These are phyloP conservation scores for Leishmania lainsoni DNA, from an alignment of 208 protist species.

Conservation along the genomic window DNA sequence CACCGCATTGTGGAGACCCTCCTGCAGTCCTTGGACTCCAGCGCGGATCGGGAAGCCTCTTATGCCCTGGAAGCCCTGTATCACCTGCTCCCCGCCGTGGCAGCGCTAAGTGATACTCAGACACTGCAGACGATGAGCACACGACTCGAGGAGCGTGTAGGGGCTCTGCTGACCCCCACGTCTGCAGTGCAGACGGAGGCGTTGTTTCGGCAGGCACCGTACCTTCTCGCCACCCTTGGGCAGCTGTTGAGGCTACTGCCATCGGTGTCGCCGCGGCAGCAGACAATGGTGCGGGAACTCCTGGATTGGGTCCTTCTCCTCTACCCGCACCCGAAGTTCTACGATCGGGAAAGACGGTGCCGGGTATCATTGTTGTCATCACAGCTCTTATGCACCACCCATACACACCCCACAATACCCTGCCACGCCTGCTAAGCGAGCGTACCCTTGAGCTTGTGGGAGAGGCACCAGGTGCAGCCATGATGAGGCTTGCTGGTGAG, in stretches of 20 bases:
- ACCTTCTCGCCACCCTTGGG: conserved; percentile 16
- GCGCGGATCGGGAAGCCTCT: background rate
- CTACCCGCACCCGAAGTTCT: conserved; percentile 30
- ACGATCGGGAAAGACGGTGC: conserved; percentile 29
- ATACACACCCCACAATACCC: background rate
- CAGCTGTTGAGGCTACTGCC: conserved; percentile 32
- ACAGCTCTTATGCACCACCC: conserved; percentile 25
- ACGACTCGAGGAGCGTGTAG: conserved; percentile 11
- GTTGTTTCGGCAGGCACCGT: conserved; percentile 7
- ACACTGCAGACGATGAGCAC: background rate
- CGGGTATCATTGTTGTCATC: conserved; percentile 42
- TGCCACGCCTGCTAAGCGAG: conserved; percentile 4
- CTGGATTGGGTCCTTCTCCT: conserved; percentile 30
- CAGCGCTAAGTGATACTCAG: background rate
- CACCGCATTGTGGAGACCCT: background rate
- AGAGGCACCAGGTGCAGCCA: background rate
- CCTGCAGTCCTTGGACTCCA: conserved; percentile 1
- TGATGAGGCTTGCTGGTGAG: conserved; percentile 1
- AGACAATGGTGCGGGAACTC: conserved; percentile 8
- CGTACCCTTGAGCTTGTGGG: conserved; percentile 16
- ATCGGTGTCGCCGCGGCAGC: conserved; percentile 17
- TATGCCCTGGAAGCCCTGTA: conserved; percentile 13
- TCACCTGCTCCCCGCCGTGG: conserved; percentile 15
- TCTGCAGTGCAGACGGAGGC: background rate
- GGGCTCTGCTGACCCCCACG: background rate